Evolutionary conservation across 805 yeast species (phyloP), one percentile per base, ranked within the genome.

Genomic region (Teunomyces kruisii): DNA sequence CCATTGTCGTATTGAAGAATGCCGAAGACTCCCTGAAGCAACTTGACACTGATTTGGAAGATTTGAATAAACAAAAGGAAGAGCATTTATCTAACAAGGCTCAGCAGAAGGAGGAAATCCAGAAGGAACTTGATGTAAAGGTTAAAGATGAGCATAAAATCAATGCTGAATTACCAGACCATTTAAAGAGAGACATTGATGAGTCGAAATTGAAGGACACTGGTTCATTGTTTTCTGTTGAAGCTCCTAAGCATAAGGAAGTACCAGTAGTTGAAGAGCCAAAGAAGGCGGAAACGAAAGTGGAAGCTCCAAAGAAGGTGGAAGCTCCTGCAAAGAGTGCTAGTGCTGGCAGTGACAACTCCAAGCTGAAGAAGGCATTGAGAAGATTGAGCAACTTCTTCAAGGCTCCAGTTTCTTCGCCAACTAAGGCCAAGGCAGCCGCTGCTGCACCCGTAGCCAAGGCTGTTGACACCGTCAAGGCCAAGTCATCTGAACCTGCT

Each of bases 161-260:
- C 53, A 78, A 78, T 53, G 57, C 52, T 10, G 75, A 69, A 45
- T 70, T 76, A 49, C 84, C 84, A 9, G 80, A 75, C 40, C 84
- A 79, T 60, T 65, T 79, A 55, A 70, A 65, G 47, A 58, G 46
- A 13, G 61, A 61, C 4, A 53, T 72, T 10, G 62, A 69, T 47
- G 76, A 71, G 48, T 48, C 51, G 38, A 61, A 62, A 47, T 55
- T 70, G 30, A 59, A 62, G 29, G 77, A 72, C 50, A 65, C 72
- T 14, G 62, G 68, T 4, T 69, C 75, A 1, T 55, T 72, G 14
- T 72, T 72, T 47, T 57, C 71, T 1, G 67, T 53, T 12, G 73
- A 67, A 30, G 61, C 15, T 19, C 38, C 44, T 19, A 43, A 48
- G 33, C 53, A 52, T 35, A 45, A 48, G 40, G 28, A 49, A 47